Base-by-base conservation (phyloP, 768 basidiomycete genomes). In the Boletus rufocinnamomeus region DNA sequence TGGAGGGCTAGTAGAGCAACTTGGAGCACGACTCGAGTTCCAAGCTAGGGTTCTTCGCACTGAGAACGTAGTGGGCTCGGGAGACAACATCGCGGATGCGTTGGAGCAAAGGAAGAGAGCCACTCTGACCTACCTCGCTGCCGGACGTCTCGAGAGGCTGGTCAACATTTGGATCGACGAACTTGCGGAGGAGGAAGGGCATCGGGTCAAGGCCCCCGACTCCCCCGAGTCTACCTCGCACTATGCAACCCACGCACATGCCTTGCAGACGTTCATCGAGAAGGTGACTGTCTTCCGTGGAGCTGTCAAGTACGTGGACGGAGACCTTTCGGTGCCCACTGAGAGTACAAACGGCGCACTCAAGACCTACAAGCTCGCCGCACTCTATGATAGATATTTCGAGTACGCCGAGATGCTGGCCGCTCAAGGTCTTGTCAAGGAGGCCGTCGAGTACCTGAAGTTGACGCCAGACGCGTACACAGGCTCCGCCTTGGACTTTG, bases 371-470 rank as follows among this genome's bases (percentile, higher is more conserved):
- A 94, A 93, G 74, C 82, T 98, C 19, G 85, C 91, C 0, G 79
- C 78, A 10, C 75, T 99, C 48, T 98, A 99, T 69, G 95, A 98
- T 68, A 83, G 89, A 16, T 98, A 97, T 78, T 86, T 91, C 67
- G 97, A 98, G 73, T 99, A 98, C 66, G 94, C 96, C 3, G 93
- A 97, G 62, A 77, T 98, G 52, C 81, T 99, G 27, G 91, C 91
- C 7, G 82, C 88, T 0, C 96, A 98, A 69, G 95, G 95, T n/a
- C 81, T 95, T 21, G 77, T 95, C 50, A 83, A 86, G 64, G 87
- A 95, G 55, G 95, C 95, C 0, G 81, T 87, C 25, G 79, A 80
- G 43, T 96, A 93, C 73, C 75, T 97, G 71, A 82, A 84, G 66
- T 75, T 92, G 63, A 93, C 88, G 1, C 97, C 97, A 1, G 64